phyloP scores from a whole-genome alignment of 352 stramenopile genomes.

The Phytopythium sindhum region DNA sequence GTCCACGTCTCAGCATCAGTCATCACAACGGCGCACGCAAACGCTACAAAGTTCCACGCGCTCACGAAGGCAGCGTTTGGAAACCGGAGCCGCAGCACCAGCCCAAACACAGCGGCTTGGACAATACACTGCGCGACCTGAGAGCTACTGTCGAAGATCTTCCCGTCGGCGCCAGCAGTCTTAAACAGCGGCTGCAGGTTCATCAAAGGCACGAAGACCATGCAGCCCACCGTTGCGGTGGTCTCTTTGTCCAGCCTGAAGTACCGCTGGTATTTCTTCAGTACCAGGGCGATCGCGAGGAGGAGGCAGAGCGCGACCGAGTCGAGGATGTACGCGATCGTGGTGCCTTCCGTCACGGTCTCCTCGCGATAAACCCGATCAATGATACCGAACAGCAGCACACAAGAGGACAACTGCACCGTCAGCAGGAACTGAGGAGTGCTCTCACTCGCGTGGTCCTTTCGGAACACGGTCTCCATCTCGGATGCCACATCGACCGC shows the following conservation, averaged over 20 bases:
- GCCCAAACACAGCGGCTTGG: slow-evolving; percentile 48
- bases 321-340: slow-evolving; percentile 39
- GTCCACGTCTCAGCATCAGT: slow-evolving; percentile 23
- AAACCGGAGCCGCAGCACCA: slow-evolving; percentile 58
- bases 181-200: slow-evolving; percentile 41
- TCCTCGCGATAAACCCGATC: slow-evolving; percentile 37
- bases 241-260: slow-evolving; percentile 33
- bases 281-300: slow-evolving; percentile 22
- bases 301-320: slow-evolving; percentile 18
- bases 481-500: slow-evolving; percentile 38
- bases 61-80: slow-evolving; percentile 49
- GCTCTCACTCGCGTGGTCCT: slow-evolving; percentile 47
- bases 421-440: slow-evolving; percentile 45
- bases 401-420: slow-evolving; percentile 27
- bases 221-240: slow-evolving; percentile 19
- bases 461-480: slow-evolving; percentile 54
- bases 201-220: slow-evolving; percentile 33
- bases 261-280: slow-evolving; percentile 29
- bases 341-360: slow-evolving; percentile 11
- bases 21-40: slow-evolving; percentile 20
- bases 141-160: slow-evolving; percentile 1
- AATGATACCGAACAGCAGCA: slow-evolving; percentile 38
- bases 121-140: slow-evolving; percentile 49
- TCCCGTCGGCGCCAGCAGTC: not conserved
- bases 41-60: slow-evolving; percentile 31